Evolutionary conservation across 1,284 basidiomycete genomes (phyloP).

Genomic region (Mycena sp.): DNA sequence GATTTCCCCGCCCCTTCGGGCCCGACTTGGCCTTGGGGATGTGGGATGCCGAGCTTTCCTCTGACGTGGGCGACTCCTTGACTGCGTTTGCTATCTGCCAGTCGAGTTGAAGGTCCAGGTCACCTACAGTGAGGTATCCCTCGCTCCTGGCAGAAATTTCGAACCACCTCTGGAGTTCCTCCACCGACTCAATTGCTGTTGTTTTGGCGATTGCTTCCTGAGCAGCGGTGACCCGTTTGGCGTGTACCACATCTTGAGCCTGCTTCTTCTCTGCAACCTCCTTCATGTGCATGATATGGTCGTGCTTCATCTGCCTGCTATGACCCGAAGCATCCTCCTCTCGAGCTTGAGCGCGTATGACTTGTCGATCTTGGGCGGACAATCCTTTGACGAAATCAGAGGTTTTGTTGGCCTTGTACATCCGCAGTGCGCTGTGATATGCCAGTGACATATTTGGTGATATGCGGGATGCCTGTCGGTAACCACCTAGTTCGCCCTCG

Average conservation of each 20-base stretch:
- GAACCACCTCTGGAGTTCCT: slow-evolving; percentile 23
- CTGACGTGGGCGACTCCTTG: not conserved
- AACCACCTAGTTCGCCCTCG: slow-evolving; percentile 10
- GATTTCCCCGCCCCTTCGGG: slow-evolving; percentile 3
- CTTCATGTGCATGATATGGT: slow-evolving; percentile 15
- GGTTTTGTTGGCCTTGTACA: slow-evolving; percentile 30
- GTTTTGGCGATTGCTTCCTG: not conserved
- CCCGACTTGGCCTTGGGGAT: slow-evolving; percentile 19
- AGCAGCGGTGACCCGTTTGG: slow-evolving; percentile 6
- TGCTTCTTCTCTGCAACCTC: slow-evolving; percentile 10
- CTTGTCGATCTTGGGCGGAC: slow-evolving; percentile 2
- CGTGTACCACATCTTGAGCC: not conserved
- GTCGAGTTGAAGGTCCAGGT: slow-evolving; percentile 26
- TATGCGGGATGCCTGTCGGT: not conserved
- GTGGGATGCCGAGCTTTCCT: not conserved
- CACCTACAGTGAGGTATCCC: slow-evolving; percentile 20
- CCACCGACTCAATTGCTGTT: slow-evolving; percentile 8
- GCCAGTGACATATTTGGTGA: slow-evolving; percentile 16
- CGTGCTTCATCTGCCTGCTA: slow-evolving; percentile 6
- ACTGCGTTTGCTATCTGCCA: slow-evolving; percentile 20
- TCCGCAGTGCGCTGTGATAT: slow-evolving; percentile 23
- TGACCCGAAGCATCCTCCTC: slow-evolving; percentile 15
- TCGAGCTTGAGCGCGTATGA: slow-evolving; percentile 14
- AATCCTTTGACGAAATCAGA: slow-evolving; percentile 10
- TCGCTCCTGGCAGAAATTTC: not conserved